phyloP scores from a whole-genome alignment of 2,329 filamentous ascomycete genomes.

The Colletotrichum viniferum region DNA sequence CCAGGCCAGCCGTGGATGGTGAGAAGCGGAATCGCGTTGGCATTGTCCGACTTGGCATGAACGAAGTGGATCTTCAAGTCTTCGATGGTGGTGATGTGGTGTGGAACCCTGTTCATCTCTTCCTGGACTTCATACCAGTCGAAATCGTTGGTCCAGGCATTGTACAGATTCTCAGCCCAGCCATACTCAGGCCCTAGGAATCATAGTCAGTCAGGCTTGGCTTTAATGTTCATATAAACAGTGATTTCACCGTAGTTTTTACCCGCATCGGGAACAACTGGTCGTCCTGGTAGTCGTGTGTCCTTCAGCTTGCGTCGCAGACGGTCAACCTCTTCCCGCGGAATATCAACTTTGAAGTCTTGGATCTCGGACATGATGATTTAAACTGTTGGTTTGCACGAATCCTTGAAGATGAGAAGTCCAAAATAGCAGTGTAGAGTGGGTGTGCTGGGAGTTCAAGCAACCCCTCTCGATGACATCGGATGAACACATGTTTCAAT shows the following conservation, averaged over 20 bases:
- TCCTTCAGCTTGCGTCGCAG: background rate
- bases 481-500: background rate
- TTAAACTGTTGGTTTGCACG: background rate
- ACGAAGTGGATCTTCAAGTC: slow-evolving; percentile 29
- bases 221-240: accelerated
- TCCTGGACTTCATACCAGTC: slow-evolving; percentile 22
- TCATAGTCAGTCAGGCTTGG: background rate
- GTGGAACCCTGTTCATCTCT: slow-evolving; percentile 10
- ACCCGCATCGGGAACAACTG: background rate
- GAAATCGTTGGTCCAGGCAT: slow-evolving; percentile 8
- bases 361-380: background rate
- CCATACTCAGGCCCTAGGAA: background rate
- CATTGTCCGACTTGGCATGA: slow-evolving; percentile 20
- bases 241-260: background rate
- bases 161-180: slow-evolving; percentile 20
- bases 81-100: slow-evolving; percentile 23
- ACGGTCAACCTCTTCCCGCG: background rate
- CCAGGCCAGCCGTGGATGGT: slow-evolving; percentile 50
- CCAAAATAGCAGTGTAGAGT: background rate
- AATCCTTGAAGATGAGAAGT: background rate
- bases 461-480: background rate
- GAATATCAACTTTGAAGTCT: background rate
- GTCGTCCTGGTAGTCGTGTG: background rate
- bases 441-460: background rate
- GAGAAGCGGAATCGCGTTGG: slow-evolving; percentile 41